phyloP scores from a whole-genome alignment of 2,329 filamentous ascomycete genomes.

The Talaromyces sp. region DNA sequence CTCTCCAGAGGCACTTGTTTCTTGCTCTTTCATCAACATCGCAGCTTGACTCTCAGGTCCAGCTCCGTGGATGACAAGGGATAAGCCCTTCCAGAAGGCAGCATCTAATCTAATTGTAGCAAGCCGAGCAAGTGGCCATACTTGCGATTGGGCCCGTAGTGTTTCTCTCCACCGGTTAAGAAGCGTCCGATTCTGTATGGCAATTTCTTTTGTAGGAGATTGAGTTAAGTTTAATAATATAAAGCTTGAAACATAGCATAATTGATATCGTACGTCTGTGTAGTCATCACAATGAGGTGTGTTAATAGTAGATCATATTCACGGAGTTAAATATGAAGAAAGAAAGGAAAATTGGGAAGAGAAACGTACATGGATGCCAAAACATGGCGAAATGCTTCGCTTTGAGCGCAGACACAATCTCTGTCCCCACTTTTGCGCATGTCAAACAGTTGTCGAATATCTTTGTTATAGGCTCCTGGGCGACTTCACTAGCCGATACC shows the following conservation, averaged over 20 bases:
- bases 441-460: conserved; percentile 3
- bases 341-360: neutral
- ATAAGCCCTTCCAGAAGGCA: neutral
- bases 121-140: neutral
- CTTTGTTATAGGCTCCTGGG: neutral
- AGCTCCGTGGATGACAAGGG: neutral
- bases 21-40: neutral
- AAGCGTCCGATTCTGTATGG: neutral
- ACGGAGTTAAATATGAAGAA: neutral
- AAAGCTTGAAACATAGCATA: conserved; percentile 6
- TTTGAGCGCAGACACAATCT: neutral
- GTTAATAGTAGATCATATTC: neutral
- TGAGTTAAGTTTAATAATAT: conserved; percentile 1
- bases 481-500: neutral
- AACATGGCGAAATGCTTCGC: conserved; percentile 4
- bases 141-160: conserved; percentile 3
- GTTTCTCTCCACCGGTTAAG: conserved; percentile 1
- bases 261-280: conserved; percentile 5
- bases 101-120: conserved; percentile 4
- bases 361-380: conserved; percentile 6
- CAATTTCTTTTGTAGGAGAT: neutral
- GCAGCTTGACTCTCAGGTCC: neutral
- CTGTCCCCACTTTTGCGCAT: conserved; percentile 2
- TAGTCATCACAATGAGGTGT: neutral
- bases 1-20: neutral